These are phyloP conservation scores for Penicillium canescens DNA, from an alignment of 495 filamentous ascomycete species.

Conservation along the genomic window DNA sequence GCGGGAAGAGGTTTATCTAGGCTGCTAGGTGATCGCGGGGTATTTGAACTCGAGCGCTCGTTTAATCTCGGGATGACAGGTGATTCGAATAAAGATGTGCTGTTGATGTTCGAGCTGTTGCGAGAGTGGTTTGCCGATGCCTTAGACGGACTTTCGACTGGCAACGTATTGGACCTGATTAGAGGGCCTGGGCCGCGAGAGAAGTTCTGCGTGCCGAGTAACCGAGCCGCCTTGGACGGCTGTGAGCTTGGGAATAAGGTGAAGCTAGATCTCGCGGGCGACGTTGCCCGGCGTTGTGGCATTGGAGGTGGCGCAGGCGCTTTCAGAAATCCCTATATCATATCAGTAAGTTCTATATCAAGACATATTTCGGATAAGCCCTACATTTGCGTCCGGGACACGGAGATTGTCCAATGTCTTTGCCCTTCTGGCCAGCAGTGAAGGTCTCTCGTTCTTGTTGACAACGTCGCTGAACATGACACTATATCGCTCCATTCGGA, in stretches of 20 bases:
- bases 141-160: slow-evolving; percentile 33
- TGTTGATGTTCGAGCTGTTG: slow-evolving; percentile 12
- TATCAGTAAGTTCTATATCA: neutral
- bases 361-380: neutral
- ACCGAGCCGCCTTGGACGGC: slow-evolving; percentile 37
- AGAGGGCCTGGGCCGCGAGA: slow-evolving; percentile 47
- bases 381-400: slow-evolving; percentile 45
- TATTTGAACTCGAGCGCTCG: slow-evolving; percentile 10
- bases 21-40: slow-evolving; percentile 17
- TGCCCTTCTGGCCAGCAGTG: slow-evolving; percentile 65
- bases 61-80: slow-evolving; percentile 4
- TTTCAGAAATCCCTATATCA: slow-evolving; percentile 18
- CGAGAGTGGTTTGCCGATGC: slow-evolving; percentile 4
- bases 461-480: slow-evolving; percentile 90
- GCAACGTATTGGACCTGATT: slow-evolving; percentile 60
- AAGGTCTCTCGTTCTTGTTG: slow-evolving; percentile 40
- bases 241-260: slow-evolving; percentile 62
- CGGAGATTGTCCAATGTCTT: slow-evolving; percentile 64
- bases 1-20: slow-evolving; percentile 25
- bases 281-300: slow-evolving; percentile 55
- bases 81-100: slow-evolving; percentile 14
- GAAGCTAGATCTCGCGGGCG: slow-evolving; percentile 57
- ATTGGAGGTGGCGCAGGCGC: slow-evolving; percentile 19
- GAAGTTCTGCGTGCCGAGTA: slow-evolving; percentile 33
- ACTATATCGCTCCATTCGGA: slow-evolving; percentile 86